These are phyloP conservation scores for Eucalyptus tenuipes DNA, from an alignment of 345 rosid species.

Conservation along the genomic window DNA sequence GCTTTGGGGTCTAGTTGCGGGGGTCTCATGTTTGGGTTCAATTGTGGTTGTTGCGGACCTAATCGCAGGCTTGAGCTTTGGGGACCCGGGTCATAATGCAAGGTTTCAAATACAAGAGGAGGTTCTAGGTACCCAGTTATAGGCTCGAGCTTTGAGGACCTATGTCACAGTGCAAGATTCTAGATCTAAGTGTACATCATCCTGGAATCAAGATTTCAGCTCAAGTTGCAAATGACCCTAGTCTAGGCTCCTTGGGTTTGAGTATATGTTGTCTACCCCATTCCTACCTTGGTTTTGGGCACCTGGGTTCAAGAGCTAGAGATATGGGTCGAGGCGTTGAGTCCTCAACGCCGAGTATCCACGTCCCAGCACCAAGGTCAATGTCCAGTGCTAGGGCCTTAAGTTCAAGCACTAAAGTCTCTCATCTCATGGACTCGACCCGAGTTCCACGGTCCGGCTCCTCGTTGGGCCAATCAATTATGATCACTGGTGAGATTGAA, in stretches of 20 bases:
- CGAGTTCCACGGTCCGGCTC: rapidly evolving
- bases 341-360: rapidly evolving
- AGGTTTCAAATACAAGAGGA: background rate
- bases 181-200: background rate
- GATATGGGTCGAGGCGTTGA: background rate
- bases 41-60: background rate
- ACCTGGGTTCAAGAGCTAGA: background rate
- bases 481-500: background rate
- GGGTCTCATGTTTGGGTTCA: background rate
- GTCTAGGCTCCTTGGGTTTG: background rate
- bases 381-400: background rate
- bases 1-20: background rate
- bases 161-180: background rate
- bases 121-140: background rate
- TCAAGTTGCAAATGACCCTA: background rate
- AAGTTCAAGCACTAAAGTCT: background rate
- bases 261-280: background rate
- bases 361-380: background rate
- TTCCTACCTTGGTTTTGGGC: background rate
- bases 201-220: background rate
- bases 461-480: background rate
- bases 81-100: background rate
- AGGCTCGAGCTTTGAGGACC: background rate
- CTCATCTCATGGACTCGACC: background rate
- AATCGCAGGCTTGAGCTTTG: background rate